phyloP scores from a whole-genome alignment of 805 yeast species.

The Starmerella lactis-condensi region DNA sequence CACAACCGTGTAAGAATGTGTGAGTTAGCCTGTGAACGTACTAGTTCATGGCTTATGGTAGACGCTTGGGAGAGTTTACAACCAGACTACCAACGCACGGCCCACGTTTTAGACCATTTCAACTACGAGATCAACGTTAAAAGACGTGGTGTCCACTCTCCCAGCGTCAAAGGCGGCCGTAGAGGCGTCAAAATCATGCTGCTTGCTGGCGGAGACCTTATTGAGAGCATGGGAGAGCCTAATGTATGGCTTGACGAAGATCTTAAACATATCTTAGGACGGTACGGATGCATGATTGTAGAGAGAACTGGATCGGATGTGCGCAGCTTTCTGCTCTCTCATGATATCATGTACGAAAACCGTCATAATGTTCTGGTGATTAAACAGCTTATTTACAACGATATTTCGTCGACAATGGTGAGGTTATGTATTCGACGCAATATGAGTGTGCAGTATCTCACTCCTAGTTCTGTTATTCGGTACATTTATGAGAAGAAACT shows the following conservation, averaged over 20 bases:
- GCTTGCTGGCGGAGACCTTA: conserved; percentile 92
- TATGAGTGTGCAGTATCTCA: conserved; percentile 86
- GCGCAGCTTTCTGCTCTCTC: conserved; percentile 72
- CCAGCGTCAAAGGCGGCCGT: conserved; percentile 22
- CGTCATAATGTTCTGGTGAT: conserved; percentile 80
- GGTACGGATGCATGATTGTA: conserved; percentile 88
- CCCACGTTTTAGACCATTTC: conserved; percentile 87
- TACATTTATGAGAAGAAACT: conserved; percentile 84
- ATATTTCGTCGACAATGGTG: conserved; percentile 86
- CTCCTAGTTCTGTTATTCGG: conserved; percentile 86
- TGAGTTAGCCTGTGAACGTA: conserved; percentile 92
- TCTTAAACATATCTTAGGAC: conserved; percentile 83
- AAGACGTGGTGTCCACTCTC: conserved; percentile 59
- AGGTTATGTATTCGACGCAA: conserved; percentile 81
- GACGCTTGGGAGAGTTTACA: conserved; percentile 98
- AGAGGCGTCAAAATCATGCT: conserved; percentile 89
- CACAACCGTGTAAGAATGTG: conserved; percentile 92
- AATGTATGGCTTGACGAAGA: conserved; percentile 97
- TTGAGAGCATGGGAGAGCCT: conserved; percentile 99
- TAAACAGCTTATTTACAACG: conserved; percentile 90
- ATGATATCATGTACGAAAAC: conserved; percentile 95
- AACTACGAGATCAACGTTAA: conserved; percentile 85
- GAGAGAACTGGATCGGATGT: conserved; percentile 96
- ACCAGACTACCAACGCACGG: conserved; percentile 78
- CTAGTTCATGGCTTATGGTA: conserved; percentile 95